Evolutionary conservation across 768 basidiomycete species (phyloP), one percentile per base, ranked within the genome.

Genomic region (Serpula lacrymans): DNA sequence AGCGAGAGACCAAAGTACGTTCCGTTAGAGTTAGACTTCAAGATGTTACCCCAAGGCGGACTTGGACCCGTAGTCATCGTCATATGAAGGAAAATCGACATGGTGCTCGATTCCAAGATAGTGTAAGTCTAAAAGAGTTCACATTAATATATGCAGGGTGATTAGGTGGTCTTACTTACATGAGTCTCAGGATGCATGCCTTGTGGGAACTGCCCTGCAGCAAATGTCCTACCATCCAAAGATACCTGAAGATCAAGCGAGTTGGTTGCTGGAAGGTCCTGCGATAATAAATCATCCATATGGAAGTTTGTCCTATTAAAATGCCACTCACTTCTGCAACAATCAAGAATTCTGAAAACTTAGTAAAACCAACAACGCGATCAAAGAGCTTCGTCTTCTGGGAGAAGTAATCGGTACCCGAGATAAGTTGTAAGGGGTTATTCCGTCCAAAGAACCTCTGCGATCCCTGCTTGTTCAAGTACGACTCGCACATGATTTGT

Each of bases 1-100:
- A 88, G 54, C 1, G 93, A 89, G 9, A 93, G 59, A 16, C 88
- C 84, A 58, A 92, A 99, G 70, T 96, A 97, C 0, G 96, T 99
- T 26, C 96, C 96, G 53, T 99, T 99, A 22, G 88, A 97, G 62
- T 99, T 98, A 21, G 94, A 96, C 63, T 95, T 95, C 45, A 92
- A 76, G 50, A 98, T 84, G 54, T 78, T 86, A 25, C 96, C 96
- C 84, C 88, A 98, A 57, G 71, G 86, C 2, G 84, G 88, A 16
- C 69, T 72, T 0, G 77, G 74, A 12, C 72, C 66, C 44, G 88
- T 80, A 14, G 88, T 89, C 70, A 88, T 95, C 0, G 96, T 98
- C 72, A 95, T 86, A 54, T 95, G 95, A 9, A 99, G 60, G 80
- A 99, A 99, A 47, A 99, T 78, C 0, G 95, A 79, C 38, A 86